phyloP scores from a whole-genome alignment of 2,329 filamentous ascomycete species.

The Stylonectria norvegica region DNA sequence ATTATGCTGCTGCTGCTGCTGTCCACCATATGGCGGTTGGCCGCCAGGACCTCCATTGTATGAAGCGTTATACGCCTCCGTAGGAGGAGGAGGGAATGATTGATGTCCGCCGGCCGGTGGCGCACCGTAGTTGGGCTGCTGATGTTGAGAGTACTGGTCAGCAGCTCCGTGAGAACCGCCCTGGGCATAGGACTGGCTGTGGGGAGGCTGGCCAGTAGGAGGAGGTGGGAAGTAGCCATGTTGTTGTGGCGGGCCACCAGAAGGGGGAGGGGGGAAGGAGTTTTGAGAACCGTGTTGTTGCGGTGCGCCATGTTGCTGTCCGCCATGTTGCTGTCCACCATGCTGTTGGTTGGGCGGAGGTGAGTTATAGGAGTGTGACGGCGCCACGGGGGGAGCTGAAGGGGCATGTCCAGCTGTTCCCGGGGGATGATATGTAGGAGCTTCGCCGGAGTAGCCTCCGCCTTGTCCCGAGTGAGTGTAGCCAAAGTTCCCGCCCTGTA shows the following conservation, averaged over 20 bases:
- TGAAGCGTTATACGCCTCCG: constrained; percentile 1
- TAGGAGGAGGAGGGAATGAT: constrained; percentile 1
- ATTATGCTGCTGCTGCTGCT: constrained; percentile 24
- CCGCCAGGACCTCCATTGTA: neutral
- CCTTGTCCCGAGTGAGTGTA: constrained; percentile 56
- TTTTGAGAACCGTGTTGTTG: constrained; percentile 3
- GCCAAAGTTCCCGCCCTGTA: constrained; percentile 56
- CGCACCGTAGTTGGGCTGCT: constrained; percentile 21
- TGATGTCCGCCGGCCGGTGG: constrained; percentile 10
- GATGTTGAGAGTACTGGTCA: constrained; percentile 16
- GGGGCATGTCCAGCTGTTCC: constrained; percentile 27
- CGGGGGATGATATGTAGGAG: constrained; percentile 47
- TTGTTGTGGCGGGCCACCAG: constrained; percentile 1
- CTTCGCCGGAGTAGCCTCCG: constrained; percentile 59
- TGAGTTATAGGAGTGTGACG: constrained; percentile 25
- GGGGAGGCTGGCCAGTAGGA: neutral
- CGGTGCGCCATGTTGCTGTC: constrained; percentile 11
- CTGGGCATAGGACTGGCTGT: constrained; percentile 21
- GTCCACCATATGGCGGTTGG: constrained; percentile 9
- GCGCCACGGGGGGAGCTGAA: constrained; percentile 23
- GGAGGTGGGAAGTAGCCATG: neutral
- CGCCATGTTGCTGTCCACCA: constrained; percentile 23
- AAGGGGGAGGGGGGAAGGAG: neutral
- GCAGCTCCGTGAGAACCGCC: constrained; percentile 23
- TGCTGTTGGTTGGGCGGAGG: constrained; percentile 28